Percentiles rank a stretch among this genome's conserved stretches.
Evolutionary conservation across 768 basidiomycete genomes (phyloP).

Genomic region (Boletus speciosus): DNA sequence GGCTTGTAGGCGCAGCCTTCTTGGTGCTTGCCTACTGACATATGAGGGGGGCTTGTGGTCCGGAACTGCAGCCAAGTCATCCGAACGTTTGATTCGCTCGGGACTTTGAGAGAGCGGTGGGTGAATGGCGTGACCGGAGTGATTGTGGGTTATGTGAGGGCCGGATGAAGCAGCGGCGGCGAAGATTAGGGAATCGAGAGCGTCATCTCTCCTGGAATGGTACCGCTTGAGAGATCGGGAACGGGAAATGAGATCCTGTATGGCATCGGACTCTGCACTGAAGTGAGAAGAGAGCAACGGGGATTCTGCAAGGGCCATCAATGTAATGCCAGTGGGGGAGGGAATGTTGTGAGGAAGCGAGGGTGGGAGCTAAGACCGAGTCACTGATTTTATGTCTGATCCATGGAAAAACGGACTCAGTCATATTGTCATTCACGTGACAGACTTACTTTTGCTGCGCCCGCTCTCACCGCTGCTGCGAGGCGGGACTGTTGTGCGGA

Average conservation of each 20-base stretch:
- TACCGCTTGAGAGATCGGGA: constrained; percentile 40
- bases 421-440: constrained; percentile 6
- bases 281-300: constrained; percentile 27
- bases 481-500: too few relatives aligned
- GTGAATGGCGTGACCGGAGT: constrained; percentile 80
- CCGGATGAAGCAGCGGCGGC: constrained; percentile 73
- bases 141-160: constrained; percentile 78
- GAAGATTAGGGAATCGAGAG: constrained; percentile 75
- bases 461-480: background rate
- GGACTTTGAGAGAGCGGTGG: constrained; percentile 41
- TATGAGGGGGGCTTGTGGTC: constrained; percentile 54
- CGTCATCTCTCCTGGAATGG: constrained; percentile 59
- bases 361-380: background rate
- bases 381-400: constrained; percentile 4
- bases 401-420: background rate
- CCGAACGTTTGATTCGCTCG: constrained; percentile 51
- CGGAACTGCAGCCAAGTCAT: constrained; percentile 35
- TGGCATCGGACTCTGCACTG: constrained; percentile 44
- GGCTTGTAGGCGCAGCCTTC: constrained; percentile 51
- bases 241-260: constrained; percentile 65
- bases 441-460: background rate
- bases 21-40: constrained; percentile 73
- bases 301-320: constrained; percentile 31
- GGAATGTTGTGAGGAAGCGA: background rate
- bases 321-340: background rate